Evolutionary conservation across 2,329 filamentous ascomycete species (phyloP), one percentile per base, ranked within the genome.

Genomic region (Trichoderma sp.): DNA sequence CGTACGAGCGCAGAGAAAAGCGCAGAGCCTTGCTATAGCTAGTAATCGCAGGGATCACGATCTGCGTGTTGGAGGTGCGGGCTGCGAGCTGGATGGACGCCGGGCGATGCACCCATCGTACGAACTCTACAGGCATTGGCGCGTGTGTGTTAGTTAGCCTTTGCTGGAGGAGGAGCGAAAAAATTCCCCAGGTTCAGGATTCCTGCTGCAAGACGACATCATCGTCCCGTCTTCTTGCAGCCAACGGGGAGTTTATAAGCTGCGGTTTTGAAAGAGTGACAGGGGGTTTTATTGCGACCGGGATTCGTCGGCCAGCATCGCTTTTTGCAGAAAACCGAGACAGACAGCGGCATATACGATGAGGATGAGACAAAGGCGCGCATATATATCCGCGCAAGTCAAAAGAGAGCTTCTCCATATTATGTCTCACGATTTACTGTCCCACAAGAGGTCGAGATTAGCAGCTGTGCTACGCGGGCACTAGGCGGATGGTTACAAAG

Each of bases 151-250:
- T 2, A 19, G 37, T 24, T 21, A 49, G n/a, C 47, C 19, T 49
- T 49, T 24, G n/a, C 47, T 49, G 47, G 47, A 24, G 47, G 8
- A 5, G 14, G 13, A n/a, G 7, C 1, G n/a, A 43, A 3, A n/a
- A 11, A 14, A 1, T 35, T 4, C 35, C 53, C 62, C 62, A 47
- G 52, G 37, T 57, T 47, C 35, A 21, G 40, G 40, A 40, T 29
- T 53, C 33, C 4, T n/a, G 14, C 62, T 66, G 62, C 62, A 66
- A 55, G 62, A 47, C 62, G 52, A 57, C 52, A 66, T 57, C 62
- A 66, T 66, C 52, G 62, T 35, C 49, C 52, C 52, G 60, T 62
- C 60, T 31, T 47, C 24, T 49, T 62, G 60, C 47, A 62, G 60
- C 43, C 7, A 62, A 35, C 43, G 43, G 47, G 33, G n/a, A 35